phyloP scores from a whole-genome alignment of 345 rosid species.

The Salix dunnii region DNA sequence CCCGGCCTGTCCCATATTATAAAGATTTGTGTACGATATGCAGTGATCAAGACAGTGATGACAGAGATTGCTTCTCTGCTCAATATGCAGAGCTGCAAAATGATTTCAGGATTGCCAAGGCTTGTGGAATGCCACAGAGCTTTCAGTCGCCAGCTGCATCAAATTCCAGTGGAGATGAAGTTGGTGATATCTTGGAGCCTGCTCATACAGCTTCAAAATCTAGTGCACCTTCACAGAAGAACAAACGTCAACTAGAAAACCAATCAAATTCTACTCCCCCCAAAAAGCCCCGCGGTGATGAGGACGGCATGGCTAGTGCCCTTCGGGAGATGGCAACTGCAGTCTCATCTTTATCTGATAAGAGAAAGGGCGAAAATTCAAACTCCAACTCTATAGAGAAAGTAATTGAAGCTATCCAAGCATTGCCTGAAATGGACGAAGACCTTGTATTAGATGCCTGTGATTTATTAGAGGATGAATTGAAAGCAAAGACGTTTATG shows the following conservation, averaged over 20 bases:
- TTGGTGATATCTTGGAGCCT: slow-evolving; percentile 26
- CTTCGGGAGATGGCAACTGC: slow-evolving; percentile 29
- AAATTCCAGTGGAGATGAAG: slow-evolving; percentile 43
- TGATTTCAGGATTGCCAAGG: slow-evolving; percentile 32
- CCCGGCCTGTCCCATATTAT: slow-evolving; percentile 68
- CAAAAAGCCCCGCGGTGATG: slow-evolving; percentile 39
- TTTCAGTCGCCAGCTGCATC: slow-evolving; percentile 33
- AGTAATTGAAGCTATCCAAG: slow-evolving; percentile 64
- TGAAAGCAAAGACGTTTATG: slow-evolving; percentile 73
- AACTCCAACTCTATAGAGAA: slow-evolving; percentile 48
- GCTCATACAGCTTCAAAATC: slow-evolving; percentile 19
- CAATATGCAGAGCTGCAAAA: slow-evolving; percentile 50
- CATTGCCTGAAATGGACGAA: slow-evolving; percentile 74
- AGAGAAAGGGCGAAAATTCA: slow-evolving; percentile 29
- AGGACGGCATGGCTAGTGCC: slow-evolving; percentile 21
- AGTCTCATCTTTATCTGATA: slow-evolving; percentile 31
- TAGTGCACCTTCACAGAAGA: slow-evolving; percentile 25
- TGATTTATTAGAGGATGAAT: slow-evolving; percentile 78
- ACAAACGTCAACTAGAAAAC: slow-evolving; percentile 44
- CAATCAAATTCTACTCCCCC: slow-evolving; percentile 20
- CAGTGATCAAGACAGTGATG: slow-evolving; percentile 38
- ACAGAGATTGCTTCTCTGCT: slow-evolving; percentile 44
- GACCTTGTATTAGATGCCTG: slow-evolving; percentile 88
- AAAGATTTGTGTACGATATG: slow-evolving; percentile 67
- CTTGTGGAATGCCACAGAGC: slow-evolving; percentile 22